Percentiles rank a stretch among this genome's conserved stretches.
Conservation (phyloP, 2,329 filamentous ascomycete genomes). For the Pseudogymnoascus sp. region DNA sequence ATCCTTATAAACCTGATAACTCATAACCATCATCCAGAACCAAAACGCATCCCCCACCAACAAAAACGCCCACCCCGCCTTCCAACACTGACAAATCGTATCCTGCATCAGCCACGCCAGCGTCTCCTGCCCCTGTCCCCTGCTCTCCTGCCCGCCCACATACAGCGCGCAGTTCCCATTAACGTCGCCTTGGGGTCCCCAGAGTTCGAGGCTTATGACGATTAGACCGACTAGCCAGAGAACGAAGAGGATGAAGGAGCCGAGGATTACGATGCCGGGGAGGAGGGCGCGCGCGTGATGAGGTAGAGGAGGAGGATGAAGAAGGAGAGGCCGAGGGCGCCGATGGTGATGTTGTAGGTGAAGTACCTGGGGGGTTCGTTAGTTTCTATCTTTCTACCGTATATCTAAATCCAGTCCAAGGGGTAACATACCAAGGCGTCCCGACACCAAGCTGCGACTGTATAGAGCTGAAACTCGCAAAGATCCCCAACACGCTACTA, state of each 20-base stretch:
- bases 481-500: slow-evolving; percentile 54
- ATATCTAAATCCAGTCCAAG: too few relatives aligned
- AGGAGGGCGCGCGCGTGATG: slow-evolving; percentile 55
- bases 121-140: slow-evolving; percentile 46
- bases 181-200: slow-evolving; percentile 53
- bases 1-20: slow-evolving; percentile 50
- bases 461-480: slow-evolving; percentile 52
- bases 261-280: slow-evolving; percentile 59
- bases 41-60: slow-evolving; percentile 54
- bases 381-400: too few relatives aligned
- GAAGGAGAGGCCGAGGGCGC: slow-evolving; percentile 56
- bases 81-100: slow-evolving; percentile 60
- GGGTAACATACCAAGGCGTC: slow-evolving; percentile 53
- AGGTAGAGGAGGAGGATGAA: slow-evolving; percentile 59
- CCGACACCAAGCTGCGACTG: slow-evolving; percentile 49
- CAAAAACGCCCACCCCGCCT: slow-evolving; percentile 57
- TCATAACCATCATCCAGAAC: slow-evolving; percentile 64
- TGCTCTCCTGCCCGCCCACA: slow-evolving; percentile 46
- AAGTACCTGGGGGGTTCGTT: slow-evolving; percentile 54
- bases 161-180: slow-evolving; percentile 52
- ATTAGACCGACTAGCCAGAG: slow-evolving; percentile 63
- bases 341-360: slow-evolving; percentile 56
- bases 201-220: slow-evolving; percentile 56
- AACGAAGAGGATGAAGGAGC: slow-evolving; percentile 59
- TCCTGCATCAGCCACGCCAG: slow-evolving; percentile 59